Evolutionary conservation across 208 protist species (phyloP).

Genomic region (Leishmania braziliensis): DNA sequence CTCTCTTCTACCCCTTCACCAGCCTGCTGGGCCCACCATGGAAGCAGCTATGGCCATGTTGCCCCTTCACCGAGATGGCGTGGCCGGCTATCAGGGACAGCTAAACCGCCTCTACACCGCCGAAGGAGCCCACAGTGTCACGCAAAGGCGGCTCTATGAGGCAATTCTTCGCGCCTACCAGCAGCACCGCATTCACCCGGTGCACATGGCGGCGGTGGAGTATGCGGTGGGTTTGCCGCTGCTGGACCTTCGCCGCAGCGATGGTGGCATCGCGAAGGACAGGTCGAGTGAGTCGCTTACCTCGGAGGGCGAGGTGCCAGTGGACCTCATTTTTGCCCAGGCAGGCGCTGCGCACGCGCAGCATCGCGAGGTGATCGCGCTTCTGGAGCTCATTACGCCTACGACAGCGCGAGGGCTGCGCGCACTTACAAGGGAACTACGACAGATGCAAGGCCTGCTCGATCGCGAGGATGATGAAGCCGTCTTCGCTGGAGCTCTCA

Average conservation of each 20-base stretch:
- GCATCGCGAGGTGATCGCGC: slow-evolving; percentile 22
- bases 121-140: slow-evolving; percentile 7
- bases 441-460: slow-evolving; percentile 14
- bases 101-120: slow-evolving; percentile 12
- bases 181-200: slow-evolving; percentile 41
- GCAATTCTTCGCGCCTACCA: slow-evolving; percentile 36
- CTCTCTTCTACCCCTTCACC: neutral
- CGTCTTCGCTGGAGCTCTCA: neutral
- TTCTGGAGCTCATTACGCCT: slow-evolving; percentile 24
- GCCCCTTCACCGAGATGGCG: slow-evolving; percentile 8
- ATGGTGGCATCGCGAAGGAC: no score
- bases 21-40: neutral
- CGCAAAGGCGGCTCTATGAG: slow-evolving; percentile 46
- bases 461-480: slow-evolving; percentile 11
- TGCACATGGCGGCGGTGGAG: slow-evolving; percentile 55
- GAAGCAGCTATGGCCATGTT: slow-evolving; percentile 10
- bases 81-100: slow-evolving; percentile 27
- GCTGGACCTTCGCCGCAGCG: neutral
- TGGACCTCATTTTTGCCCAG: neutral
- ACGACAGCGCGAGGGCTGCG: slow-evolving; percentile 13
- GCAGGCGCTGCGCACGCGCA: slow-evolving; percentile 7
- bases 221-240: slow-evolving; percentile 3
- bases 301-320: neutral
- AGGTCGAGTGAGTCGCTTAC: neutral
- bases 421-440: slow-evolving; percentile 3